These are phyloP conservation scores for Diaporthe eres DNA, from an alignment of 2,329 filamentous ascomycete genomes.

Conservation along the genomic window DNA sequence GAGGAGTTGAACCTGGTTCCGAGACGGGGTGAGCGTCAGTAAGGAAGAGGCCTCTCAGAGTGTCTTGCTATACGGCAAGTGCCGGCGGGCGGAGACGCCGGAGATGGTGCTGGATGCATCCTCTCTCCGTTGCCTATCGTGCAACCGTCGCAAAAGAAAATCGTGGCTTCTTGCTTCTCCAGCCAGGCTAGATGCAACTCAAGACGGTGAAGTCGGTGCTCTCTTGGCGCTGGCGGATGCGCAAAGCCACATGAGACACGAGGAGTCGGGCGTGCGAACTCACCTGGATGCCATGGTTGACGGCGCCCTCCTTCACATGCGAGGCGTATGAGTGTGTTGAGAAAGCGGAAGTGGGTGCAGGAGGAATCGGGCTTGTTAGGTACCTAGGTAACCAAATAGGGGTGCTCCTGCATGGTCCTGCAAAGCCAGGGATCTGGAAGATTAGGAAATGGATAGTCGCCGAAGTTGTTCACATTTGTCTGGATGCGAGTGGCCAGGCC, in stretches of 20 bases:
- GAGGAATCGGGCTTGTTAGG: slow-evolving; percentile 24
- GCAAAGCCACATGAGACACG: not conserved
- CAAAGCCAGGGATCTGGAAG: slow-evolving; percentile 34
- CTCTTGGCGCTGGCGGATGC: not conserved
- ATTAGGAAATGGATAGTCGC: slow-evolving; percentile 24
- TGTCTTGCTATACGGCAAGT: not conserved
- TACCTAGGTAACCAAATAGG: slow-evolving; percentile 36
- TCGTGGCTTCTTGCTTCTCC: slow-evolving; percentile 16
- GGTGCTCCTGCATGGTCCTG: slow-evolving; percentile 28
- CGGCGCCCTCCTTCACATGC: slow-evolving; percentile 37
- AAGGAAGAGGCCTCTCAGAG: not conserved
- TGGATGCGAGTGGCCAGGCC: slow-evolving; percentile 24
- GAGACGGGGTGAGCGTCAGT: not conserved
- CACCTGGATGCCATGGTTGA: slow-evolving; percentile 48
- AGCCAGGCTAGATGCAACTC: not conserved
- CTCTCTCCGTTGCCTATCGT: not conserved
- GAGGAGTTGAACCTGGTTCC: slow-evolving; percentile 58
- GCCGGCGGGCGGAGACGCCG: not conserved
- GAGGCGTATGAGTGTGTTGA: slow-evolving; percentile 22
- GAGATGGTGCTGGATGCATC: not conserved
- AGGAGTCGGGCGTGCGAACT: slow-evolving; percentile 31
- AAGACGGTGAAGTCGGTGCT: not conserved
- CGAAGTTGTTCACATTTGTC: slow-evolving; percentile 27
- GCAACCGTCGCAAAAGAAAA: slow-evolving; percentile 2
- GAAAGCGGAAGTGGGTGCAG: slow-evolving; percentile 20